Evolutionary conservation across 257 asterid genomes (phyloP), one percentile per base, ranked within the genome.

Genomic region (Capsicum pubescens): DNA sequence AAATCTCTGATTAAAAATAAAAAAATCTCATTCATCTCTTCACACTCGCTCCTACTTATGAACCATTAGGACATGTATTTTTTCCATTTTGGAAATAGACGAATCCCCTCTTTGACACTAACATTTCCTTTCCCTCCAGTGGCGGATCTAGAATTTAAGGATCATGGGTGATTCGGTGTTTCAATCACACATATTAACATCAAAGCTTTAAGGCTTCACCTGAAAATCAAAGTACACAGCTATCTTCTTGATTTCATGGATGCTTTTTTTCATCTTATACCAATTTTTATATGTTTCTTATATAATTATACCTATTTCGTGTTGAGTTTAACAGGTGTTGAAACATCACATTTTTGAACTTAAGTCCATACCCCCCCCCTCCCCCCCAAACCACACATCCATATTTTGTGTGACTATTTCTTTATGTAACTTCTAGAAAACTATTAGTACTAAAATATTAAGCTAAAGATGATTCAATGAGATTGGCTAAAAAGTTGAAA

Each of bases 41-140:
- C 10, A 2, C 0, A 35, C 2, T 8, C 0, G 5, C 1, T 7
- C 2, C 5, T 1, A 13, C 0, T 66, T 35, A 35, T 9, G 2
- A 7, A 67, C 7, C 12, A 6, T 35, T 26, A 13, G 6, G 35
- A 35, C 3, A 67, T 11, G 19, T 13, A 2, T 2, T 64, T 0
- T 12, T 64, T 6, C n/a, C 44, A 64, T 10, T 26, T 26, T 26
- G n/a, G n/a, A 32, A 4, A 13, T 67, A 67, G 35, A 35, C 21
- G 7, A 35, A 67, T 32, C 19, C 50, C 46, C 11, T 14, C 14
- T 14, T 14, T 67, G 74, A 67, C 74, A 67, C 48, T 35, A 32
- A 32, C 44, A 4, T 5, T 11, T 0, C 42, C 61, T 10, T 10
- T 2, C 4, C 44, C 44, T 26, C 2, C 32, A 26, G 32, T 26